phyloP scores from a whole-genome alignment of 805 yeast species.

The Dipodascopsis tothii region DNA sequence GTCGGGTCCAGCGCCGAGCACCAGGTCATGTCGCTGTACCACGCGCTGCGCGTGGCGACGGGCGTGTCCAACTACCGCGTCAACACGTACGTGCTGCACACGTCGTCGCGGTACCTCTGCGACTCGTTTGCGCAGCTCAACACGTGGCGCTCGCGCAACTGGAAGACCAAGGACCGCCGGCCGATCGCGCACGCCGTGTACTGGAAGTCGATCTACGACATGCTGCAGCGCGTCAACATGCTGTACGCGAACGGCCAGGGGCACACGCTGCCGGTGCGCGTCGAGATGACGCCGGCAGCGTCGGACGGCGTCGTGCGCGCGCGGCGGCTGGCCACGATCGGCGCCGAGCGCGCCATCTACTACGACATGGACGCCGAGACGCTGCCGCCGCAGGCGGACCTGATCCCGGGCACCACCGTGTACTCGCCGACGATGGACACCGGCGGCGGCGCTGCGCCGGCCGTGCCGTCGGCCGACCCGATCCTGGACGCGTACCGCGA shows the following conservation, averaged over 20 bases:
- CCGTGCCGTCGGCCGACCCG: constrained; percentile 5
- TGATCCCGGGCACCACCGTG: not conserved
- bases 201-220: not conserved
- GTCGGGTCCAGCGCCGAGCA: not conserved
- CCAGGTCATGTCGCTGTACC: constrained; percentile 1
- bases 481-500: constrained; percentile 7
- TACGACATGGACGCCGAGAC: constrained; percentile 6
- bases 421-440: not conserved
- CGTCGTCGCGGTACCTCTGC: constrained; percentile 3
- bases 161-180: constrained; percentile 1
- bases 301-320: too few species aligned
- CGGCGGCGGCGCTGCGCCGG: not conserved
- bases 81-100: constrained; percentile 5
- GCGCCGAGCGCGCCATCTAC: constrained; percentile 6
- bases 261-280: not conserved
- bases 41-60: constrained; percentile 4
- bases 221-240: not conserved
- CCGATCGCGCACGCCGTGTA: constrained; percentile 1
- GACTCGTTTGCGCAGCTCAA: constrained; percentile 2
- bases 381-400: too few species aligned
- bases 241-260: not conserved
- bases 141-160: constrained; percentile 1
- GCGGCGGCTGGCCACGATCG: constrained; percentile 10
- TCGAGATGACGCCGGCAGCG: too few species aligned
- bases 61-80: not conserved